phyloP scores from a whole-genome alignment of 441 rosid species.

The Erodium moschatum region DNA sequence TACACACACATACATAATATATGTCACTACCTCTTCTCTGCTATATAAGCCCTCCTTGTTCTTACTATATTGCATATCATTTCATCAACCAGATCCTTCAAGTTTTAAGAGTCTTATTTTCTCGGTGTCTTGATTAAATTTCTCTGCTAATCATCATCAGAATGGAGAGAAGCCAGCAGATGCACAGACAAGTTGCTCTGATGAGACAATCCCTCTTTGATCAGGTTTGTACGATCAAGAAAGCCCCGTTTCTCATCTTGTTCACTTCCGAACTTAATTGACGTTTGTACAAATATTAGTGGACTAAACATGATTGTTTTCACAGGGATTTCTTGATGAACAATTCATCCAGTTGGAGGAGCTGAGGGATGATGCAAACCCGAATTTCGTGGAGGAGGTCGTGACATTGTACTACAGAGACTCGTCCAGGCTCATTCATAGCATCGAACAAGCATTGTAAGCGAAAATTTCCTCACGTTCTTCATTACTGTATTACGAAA shows the following conservation, averaged over 20 bases:
- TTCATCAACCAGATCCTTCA: slow-evolving; percentile 14
- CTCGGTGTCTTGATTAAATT: background rate
- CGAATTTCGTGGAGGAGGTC: slow-evolving; percentile 87
- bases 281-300: too few relatives aligned
- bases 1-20: background rate
- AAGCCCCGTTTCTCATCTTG: too few relatives aligned
- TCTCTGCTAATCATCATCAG: background rate
- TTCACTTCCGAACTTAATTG: too few relatives aligned
- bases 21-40: slow-evolving; percentile 18
- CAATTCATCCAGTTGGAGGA: slow-evolving; percentile 83
- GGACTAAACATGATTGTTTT: background rate
- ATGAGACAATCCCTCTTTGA: slow-evolving; percentile 79
- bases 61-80: slow-evolving; percentile 23
- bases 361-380: slow-evolving; percentile 90
- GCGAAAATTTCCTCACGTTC: slow-evolving; percentile 10
- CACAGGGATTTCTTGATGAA: slow-evolving; percentile 78
- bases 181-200: slow-evolving; percentile 60
- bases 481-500: background rate
- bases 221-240: slow-evolving; percentile 40
- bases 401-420: slow-evolving; percentile 71
- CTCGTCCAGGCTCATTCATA: slow-evolving; percentile 55
- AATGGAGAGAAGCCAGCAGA: slow-evolving; percentile 41
- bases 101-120: background rate
- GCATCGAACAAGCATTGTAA: slow-evolving; percentile 67
- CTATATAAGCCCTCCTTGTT: slow-evolving; percentile 36